phyloP scores from a whole-genome alignment of 2,329 filamentous ascomycete genomes.

The Mollisia scopiformis region DNA sequence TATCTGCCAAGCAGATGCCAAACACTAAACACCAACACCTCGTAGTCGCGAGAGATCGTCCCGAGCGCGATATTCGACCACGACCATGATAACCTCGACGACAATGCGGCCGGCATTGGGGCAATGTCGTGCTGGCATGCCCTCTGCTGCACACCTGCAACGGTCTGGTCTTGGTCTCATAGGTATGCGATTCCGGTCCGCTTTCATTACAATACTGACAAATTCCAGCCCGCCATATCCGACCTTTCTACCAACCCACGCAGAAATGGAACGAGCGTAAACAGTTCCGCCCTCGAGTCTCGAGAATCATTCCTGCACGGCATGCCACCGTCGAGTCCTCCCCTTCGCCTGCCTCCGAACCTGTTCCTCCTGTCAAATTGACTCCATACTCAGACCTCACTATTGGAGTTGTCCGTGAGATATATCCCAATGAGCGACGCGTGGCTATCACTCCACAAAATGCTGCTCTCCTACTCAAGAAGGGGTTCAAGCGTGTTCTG shows the following conservation, averaged over 20 bases:
- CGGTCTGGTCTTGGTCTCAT: constrained; percentile 19
- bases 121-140: constrained; percentile 30
- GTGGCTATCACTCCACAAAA: constrained; percentile 87
- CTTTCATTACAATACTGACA: constrained; percentile 1
- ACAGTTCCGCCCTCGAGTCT: constrained; percentile 19
- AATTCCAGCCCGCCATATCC: constrained; percentile 22
- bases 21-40: constrained; percentile 2
- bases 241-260: constrained; percentile 26
- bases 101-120: constrained; percentile 28
- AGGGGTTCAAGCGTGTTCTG: constrained; percentile 77
- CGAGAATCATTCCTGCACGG: constrained; percentile 21
- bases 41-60: constrained; percentile 1
- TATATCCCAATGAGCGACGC: constrained; percentile 76
- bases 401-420: constrained; percentile 80
- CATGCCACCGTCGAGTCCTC: constrained; percentile 19
- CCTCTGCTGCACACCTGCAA: constrained; percentile 10
- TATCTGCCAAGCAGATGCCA: constrained; percentile 9
- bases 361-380: constrained; percentile 21
- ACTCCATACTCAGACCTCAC: constrained; percentile 71
- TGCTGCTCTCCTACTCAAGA: constrained; percentile 80
- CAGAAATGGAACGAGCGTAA: constrained; percentile 27
- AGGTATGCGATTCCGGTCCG: constrained; percentile 14
- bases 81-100: constrained; percentile 32
- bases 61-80: background rate
- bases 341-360: constrained; percentile 13